These are phyloP conservation scores for Gymnopus androsaceus DNA, from an alignment of 1,284 basidiomycete species.

Conservation along the genomic window DNA sequence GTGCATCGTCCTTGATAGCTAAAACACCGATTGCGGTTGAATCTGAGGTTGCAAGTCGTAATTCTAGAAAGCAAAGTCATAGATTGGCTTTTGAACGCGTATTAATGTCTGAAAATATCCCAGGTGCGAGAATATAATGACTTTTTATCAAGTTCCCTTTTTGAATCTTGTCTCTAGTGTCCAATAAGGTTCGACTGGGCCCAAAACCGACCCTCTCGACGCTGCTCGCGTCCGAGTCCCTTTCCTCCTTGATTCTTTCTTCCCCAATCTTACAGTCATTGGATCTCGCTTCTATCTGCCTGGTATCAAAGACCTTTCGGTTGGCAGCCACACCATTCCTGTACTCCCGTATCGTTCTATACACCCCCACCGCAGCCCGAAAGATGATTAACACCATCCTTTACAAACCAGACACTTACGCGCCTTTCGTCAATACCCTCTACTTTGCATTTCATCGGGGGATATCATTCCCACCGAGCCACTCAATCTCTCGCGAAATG, in stretches of 20 bases:
- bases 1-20: too few species aligned
- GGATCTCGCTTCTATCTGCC: constrained; percentile 1
- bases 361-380: not conserved
- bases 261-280: not conserved
- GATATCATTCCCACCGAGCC: not conserved
- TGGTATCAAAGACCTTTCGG: not conserved
- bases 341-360: not conserved
- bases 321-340: not conserved
- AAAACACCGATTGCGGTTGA: too few species aligned
- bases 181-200: too few species aligned
- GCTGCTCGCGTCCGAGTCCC: not conserved
- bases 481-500: constrained; percentile 2
- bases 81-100: too few species aligned
- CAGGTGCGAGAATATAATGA: too few species aligned
- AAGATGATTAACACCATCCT: not conserved
- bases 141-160: too few species aligned
- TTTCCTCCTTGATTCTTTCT: not conserved
- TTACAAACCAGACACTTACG: not conserved
- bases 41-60: too few species aligned
- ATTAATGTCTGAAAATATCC: too few species aligned
- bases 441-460: not conserved
- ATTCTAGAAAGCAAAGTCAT: too few species aligned
- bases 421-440: not conserved
- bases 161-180: too few species aligned
- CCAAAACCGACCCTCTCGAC: not conserved